Evolutionary conservation across 768 basidiomycete genomes (phyloP), one percentile per base, ranked within the genome.

Genomic region (Terana coerulea): DNA sequence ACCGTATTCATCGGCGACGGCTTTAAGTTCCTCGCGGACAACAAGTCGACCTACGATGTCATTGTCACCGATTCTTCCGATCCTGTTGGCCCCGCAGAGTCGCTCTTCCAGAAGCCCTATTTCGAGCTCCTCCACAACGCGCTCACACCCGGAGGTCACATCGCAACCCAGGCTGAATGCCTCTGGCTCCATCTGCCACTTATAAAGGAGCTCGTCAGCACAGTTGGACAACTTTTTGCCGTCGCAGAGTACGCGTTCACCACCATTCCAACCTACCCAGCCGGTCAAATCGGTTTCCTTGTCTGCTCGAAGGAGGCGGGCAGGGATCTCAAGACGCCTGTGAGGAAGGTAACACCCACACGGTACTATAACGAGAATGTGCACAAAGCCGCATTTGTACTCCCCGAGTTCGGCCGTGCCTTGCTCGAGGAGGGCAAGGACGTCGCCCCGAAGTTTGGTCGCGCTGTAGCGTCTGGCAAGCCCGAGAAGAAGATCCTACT

Each of bases 61-160:
- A 98, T 99, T 75, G 90, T 99, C 73, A 99, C 95, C 56, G 95
- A 99, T 69, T 98, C 95, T 17, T 97, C 94, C 19, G 95, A 98
- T 69, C 95, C 95, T 33, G 92, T 98, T 49, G 95, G 95, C 36
- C 95, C 95, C 36, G 95, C 95, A 39, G 87, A 84, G 39, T 80
- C 88, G 21, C 87, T 98, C 57, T 98, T 99, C 80, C 81, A 98
- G 72, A 89, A 94, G 68, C 90, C 94, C 1, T 99, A 97, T 81
- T 99, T 98, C 77, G 80, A 91, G 68, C 84, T 98, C 30, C 79
- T 99, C 51, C 83, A 93, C 66, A 87, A 94, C 61, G 91, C 95
- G 0, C 81, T 99, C 54, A 74, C 85, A 14, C 87, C 88, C 2
- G 94, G 92, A 17, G 95, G 95, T 2, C 83, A 89, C 66, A 94